phyloP scores from a whole-genome alignment of 345 rosid genomes.

The Hibiscus mutabilis region DNA sequence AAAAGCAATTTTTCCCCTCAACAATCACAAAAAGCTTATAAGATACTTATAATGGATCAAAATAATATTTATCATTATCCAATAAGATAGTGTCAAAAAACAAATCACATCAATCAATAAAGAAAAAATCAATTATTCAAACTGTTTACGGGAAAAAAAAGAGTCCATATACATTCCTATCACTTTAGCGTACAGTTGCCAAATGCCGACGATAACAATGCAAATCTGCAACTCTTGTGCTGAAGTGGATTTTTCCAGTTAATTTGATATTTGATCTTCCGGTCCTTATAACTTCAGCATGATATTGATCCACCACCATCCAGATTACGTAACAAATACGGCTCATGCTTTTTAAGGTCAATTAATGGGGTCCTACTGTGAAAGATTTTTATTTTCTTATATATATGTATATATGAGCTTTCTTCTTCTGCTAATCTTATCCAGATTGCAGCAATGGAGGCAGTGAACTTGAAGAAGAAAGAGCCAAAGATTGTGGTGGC shows the following conservation, averaged over 20 bases:
- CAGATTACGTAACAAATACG: too few relatives aligned
- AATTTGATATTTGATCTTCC: too few relatives aligned
- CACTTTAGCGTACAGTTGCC: neutral
- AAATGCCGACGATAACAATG: neutral
- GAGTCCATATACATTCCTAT: neutral
- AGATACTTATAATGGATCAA: neutral
- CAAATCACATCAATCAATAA: neutral
- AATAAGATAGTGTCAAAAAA: neutral
- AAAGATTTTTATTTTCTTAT: neutral
- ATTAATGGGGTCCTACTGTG: neutral
- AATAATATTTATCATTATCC: neutral
- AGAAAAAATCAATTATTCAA: neutral
- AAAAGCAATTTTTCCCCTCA: too few relatives aligned
- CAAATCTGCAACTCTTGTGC: neutral
- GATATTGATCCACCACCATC: too few relatives aligned
- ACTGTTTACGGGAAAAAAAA: neutral
- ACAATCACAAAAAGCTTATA: neutral
- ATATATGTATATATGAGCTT: neutral
- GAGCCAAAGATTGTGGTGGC: slow-evolving; percentile 58
- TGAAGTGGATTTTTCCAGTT: neutral
- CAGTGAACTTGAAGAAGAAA: slow-evolving; percentile 12
- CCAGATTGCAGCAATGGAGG: slow-evolving; percentile 19
- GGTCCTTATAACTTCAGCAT: too few relatives aligned
- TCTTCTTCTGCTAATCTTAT: neutral
- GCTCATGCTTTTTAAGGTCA: too few relatives aligned